These are phyloP conservation scores for Lipomyces kockii DNA, from an alignment of 805 yeast genomes.

Conservation along the genomic window DNA sequence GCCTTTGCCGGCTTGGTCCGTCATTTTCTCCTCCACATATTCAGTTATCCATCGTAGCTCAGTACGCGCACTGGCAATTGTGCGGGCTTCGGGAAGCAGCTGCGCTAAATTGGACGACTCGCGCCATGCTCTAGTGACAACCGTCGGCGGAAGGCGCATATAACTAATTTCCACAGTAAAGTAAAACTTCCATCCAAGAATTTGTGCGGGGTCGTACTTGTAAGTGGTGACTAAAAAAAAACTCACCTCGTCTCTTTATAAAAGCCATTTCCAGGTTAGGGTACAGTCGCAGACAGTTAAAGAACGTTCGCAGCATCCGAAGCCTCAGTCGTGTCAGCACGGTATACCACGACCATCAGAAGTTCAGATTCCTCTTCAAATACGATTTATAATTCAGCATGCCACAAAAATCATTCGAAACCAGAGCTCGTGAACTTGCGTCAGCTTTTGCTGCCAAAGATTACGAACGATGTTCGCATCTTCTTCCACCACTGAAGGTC, in stretches of 20 bases:
- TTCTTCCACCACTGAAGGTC: conserved; percentile 74
- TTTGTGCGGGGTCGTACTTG: not conserved
- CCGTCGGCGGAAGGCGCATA: conserved; percentile 38
- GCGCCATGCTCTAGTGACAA: conserved; percentile 26
- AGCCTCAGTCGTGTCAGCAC: not conserved
- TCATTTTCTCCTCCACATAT: conserved; percentile 49
- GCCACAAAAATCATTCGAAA: conserved; percentile 16
- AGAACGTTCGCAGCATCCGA: not conserved
- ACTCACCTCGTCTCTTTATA: too few relatives aligned
- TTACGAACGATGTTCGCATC: conserved; percentile 61
- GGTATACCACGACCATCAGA: not conserved
- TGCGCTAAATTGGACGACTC: conserved; percentile 35
- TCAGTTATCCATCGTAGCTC: conserved; percentile 68
- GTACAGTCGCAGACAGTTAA: not conserved
- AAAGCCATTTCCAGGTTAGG: not conserved
- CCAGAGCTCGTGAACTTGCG: conserved; percentile 56
- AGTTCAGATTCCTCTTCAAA: not conserved
- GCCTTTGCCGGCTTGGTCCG: conserved; percentile 8
- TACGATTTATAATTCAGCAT: not conserved
- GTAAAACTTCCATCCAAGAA: not conserved
- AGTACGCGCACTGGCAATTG: conserved; percentile 50
- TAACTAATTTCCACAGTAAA: not conserved
- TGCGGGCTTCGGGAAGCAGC: conserved; percentile 37
- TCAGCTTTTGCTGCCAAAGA: conserved; percentile 64
- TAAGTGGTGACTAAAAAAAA: not conserved